Evolutionary conservation across 345 rosid genomes (phyloP).

Genomic region (Eucalyptus sp.): DNA sequence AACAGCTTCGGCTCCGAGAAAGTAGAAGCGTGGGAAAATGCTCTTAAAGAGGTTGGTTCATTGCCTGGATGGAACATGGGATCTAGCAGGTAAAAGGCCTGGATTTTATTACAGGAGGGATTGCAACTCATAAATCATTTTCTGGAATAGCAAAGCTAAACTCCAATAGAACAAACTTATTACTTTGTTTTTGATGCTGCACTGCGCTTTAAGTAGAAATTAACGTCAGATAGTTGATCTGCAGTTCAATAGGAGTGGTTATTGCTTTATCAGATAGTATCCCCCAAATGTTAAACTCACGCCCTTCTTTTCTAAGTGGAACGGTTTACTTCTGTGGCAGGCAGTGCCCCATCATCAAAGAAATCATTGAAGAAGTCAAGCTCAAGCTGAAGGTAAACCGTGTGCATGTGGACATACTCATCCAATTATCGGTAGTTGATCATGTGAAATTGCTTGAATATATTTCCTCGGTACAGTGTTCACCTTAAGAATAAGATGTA

Average conservation of each 20-base stretch:
- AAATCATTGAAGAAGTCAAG: no score
- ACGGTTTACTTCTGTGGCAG: not conserved
- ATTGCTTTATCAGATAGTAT: not conserved
- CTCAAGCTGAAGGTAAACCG: no score
- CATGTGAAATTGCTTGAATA: no score
- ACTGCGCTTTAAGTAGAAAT: not conserved
- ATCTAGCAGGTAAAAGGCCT: fast-evolving
- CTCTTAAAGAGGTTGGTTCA: not conserved
- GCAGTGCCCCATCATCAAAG: no score
- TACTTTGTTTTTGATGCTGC: not conserved
- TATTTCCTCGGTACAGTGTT: no score
- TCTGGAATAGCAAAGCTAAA: not conserved
- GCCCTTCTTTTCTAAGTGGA: not conserved
- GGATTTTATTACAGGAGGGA: no score
- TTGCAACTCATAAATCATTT: not conserved
- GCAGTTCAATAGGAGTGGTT: not conserved
- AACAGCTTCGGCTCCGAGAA: fast-evolving
- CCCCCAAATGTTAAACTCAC: not conserved
- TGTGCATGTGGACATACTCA: no score
- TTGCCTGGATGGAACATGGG: fast-evolving
- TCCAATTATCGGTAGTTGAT: no score
- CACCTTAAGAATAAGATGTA: no score
- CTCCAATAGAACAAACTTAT: not conserved
- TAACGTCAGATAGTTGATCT: fast-evolving
- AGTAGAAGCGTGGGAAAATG: fast-evolving